Evolutionary conservation across 2,329 filamentous ascomycete genomes (phyloP), one percentile per base, ranked within the genome.

Genomic region (Neofusicoccum kwambonambiense): DNA sequence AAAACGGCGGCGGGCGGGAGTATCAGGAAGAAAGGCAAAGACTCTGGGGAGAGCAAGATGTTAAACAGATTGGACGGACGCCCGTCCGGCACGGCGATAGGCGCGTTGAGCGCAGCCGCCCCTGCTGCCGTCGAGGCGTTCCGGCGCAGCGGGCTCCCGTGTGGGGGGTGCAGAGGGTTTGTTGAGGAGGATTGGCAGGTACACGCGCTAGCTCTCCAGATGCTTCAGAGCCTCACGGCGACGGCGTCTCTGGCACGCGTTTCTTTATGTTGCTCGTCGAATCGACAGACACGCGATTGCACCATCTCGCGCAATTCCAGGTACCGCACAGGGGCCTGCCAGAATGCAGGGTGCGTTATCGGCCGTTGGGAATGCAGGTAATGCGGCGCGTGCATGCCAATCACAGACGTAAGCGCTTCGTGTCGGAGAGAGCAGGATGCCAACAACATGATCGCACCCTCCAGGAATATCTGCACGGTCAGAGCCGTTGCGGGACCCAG

Each of bases 311-410:
- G 54, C 27, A 45, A 35, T 27, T 35, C 56, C 56, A 60, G 56
- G 56, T 47, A 60, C 56, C 56, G 39, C 13, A 4, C 56, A 44
- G 31, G 56, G 56, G 41, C 34, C 42, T n/a, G n/a, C n/a, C n/a
- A 57, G 39, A 42, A 57, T 57, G 52, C 56, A 60, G 42, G 54
- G 44, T 47, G 42, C 31, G 56, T 60, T 60, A 60, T 60, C 56
- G 56, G 56, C 42, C 56, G 56, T 60, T 60, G 42, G 22, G 56
- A 49, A 60, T 44, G 56, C 56, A 45, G 56, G 56, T 47, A 47
- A 60, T 60, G 56, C 42, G 56, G 41, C 56, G 56, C 56, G 31
- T 60, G 31, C 56, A 35, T 60, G 56, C 56, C 56, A 60, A 37
- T 60, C 54, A 44, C 39, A 34, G 39, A 4, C 56, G 9, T n/a